phyloP scores from a whole-genome alignment of 2,329 filamentous ascomycete genomes.

The Orbilia brochopaga region DNA sequence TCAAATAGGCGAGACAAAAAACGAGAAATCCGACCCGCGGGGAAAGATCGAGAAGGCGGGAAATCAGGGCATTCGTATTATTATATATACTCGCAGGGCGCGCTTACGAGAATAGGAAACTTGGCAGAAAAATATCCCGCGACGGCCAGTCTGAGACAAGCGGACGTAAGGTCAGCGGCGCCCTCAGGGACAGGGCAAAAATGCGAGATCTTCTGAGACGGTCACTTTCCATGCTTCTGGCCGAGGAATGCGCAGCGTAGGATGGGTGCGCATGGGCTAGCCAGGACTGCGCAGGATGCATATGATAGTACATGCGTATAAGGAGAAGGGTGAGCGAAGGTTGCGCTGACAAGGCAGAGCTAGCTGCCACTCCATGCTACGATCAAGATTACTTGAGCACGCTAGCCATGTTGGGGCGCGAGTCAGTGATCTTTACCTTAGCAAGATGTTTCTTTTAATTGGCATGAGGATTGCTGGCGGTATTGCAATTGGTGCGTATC shows the following conservation, averaged over 20 bases:
- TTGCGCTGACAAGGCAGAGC: no score
- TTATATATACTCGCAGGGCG: background rate
- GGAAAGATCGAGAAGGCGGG: constrained; percentile 10
- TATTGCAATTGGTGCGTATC: no score
- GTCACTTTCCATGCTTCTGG: background rate
- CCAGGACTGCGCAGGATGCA: no score
- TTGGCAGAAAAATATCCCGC: background rate
- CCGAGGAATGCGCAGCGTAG: background rate
- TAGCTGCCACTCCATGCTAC: no score
- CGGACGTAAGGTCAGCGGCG: background rate
- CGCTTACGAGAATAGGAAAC: background rate
- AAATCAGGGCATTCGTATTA: background rate
- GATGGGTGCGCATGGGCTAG: no score
- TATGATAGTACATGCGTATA: no score
- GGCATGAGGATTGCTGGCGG: no score
- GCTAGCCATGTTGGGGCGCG: no score
- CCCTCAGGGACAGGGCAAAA: background rate
- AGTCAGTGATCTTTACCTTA: no score
- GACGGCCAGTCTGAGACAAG: background rate
- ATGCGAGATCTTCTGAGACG: background rate
- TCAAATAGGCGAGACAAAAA: constrained; percentile 1
- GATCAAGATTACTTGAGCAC: no score
- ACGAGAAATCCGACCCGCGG: background rate
- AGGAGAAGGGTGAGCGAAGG: no score
- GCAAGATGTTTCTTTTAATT: no score